A percentile compares a stretch with the other conserved stretches of the same genome.
Evolutionary conservation across 208 protist species (phyloP).

Genomic region (Acanthamoeba royreba): DNA sequence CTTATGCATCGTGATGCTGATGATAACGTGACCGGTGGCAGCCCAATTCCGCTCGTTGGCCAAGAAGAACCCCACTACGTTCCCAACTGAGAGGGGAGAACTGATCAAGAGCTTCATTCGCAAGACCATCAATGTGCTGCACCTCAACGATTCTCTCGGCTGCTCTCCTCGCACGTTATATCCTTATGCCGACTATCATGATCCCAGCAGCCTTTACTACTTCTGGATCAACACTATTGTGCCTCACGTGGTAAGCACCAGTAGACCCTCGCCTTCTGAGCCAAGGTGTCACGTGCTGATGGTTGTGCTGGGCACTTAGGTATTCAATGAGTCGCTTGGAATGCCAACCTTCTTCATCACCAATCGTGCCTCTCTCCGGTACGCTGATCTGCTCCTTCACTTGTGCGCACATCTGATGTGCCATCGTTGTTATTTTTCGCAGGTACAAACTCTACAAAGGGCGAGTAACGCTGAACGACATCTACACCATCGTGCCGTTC

Average conservation of each 20-base stretch:
- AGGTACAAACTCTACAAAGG: not conserved
- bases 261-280: not conserved
- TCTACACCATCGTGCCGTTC: slow-evolving; percentile 40
- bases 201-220: not conserved
- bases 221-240: slow-evolving; percentile 29
- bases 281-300: not conserved
- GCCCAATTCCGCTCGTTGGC: not conserved
- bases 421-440: too few relatives aligned
- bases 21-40: too few relatives aligned
- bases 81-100: not conserved
- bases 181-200: not conserved
- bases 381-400: too few relatives aligned
- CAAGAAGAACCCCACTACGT: not conserved
- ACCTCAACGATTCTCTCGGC: slow-evolving; percentile 14
- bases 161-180: not conserved
- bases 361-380: not conserved
- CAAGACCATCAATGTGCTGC: not conserved
- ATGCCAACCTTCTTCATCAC: slow-evolving; percentile 18
- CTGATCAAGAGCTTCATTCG: not conserved
- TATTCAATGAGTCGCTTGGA: not conserved
- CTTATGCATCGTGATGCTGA: too few relatives aligned
- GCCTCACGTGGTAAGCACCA: not conserved
- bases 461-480: not conserved
- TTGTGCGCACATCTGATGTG: too few relatives aligned
- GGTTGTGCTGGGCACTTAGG: not conserved